Evolutionary conservation across 1,284 basidiomycete species (phyloP), one percentile per base, ranked within the genome.

Genomic region (Trichosporon ovoides): DNA sequence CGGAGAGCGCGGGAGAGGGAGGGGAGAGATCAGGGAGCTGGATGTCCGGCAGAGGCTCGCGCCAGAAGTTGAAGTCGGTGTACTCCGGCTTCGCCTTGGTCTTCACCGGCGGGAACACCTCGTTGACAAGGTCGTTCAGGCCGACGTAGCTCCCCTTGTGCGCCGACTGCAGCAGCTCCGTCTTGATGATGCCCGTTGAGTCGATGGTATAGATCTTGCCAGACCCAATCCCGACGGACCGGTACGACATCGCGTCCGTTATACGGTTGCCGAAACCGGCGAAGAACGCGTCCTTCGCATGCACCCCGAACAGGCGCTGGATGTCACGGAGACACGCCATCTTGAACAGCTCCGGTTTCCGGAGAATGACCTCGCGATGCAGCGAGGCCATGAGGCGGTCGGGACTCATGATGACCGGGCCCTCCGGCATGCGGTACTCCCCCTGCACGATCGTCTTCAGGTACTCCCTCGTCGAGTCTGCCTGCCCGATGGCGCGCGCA

Each of bases 281-380:
- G 73, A 95, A 98, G 79, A 99, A 99, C 7, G 76, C 77, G 60
- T 85, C 86, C 59, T 83, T 81, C 7, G 82, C 77, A 33, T 82
- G 81, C 22, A 84, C 83, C 9, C 90, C 89, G 72, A 98, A 99
- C 9, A 98, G 78, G 28, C 93, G 83, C 67, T 93, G 91, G 58
- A 99, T 97, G 77, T 99, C 96, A 37, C 94, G 83, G 63, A 99
- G 79, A 78, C 94, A 98, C 3, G 96, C 95, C 96, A 99, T 99
- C 81, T 99, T 99, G 84, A 99, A 99, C 31, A 98, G 85, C 74
- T 99, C 96, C 0, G 96, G 96, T 78, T 98, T 98, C 37, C 94
- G 87, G 87, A 96, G 88, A 68, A 97, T 94, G n/a, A 97, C 93
- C 78, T 97, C 93, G 3, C 91, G 86, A 77, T 98, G 96, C 52